These are phyloP conservation scores for Globisporangium acanthophoron DNA, from an alignment of 352 stramenopile genomes.

Conservation along the genomic window DNA sequence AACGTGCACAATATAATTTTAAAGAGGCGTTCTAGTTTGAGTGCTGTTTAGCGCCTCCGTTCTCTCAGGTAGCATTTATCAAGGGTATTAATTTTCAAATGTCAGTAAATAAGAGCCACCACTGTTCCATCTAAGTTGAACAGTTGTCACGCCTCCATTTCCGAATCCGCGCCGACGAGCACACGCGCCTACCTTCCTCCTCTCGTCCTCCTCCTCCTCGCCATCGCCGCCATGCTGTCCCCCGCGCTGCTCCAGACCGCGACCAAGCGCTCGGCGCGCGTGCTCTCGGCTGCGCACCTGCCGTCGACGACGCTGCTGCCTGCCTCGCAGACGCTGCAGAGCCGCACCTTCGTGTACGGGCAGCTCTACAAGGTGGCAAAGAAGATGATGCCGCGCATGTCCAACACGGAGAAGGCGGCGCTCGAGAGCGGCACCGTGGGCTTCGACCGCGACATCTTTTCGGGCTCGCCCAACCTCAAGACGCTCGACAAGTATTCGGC, in stretches of 20 bases:
- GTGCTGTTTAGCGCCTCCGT: no score
- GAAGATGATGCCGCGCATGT: conserved; percentile 95
- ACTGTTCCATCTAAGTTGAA: no score
- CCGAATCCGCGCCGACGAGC: background rate
- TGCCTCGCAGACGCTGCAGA: conserved; percentile 52
- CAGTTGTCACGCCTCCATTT: background rate
- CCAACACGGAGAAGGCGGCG: conserved; percentile 93
- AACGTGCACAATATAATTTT: no score
- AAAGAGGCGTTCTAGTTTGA: no score
- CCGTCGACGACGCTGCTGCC: conserved; percentile 21
- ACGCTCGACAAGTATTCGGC: conserved; percentile 93
- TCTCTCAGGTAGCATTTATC: no score
- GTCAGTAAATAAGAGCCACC: no score
- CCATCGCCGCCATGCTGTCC: conserved; percentile 21
- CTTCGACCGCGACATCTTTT: conserved; percentile 98
- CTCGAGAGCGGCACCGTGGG: conserved; percentile 94
- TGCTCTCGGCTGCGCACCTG: conserved; percentile 2
- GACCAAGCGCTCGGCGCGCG: conserved; percentile 28
- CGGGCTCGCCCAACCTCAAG: conserved; percentile 88
- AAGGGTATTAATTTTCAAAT: no score
- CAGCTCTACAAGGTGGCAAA: conserved; percentile 92
- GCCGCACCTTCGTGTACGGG: conserved; percentile 78
- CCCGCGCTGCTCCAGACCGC: conserved; percentile 36
- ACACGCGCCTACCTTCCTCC: background rate
- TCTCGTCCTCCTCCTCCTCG: background rate